Base-by-base conservation (phyloP, 106 monocot species). In the Cymbidium sinense region DNA sequence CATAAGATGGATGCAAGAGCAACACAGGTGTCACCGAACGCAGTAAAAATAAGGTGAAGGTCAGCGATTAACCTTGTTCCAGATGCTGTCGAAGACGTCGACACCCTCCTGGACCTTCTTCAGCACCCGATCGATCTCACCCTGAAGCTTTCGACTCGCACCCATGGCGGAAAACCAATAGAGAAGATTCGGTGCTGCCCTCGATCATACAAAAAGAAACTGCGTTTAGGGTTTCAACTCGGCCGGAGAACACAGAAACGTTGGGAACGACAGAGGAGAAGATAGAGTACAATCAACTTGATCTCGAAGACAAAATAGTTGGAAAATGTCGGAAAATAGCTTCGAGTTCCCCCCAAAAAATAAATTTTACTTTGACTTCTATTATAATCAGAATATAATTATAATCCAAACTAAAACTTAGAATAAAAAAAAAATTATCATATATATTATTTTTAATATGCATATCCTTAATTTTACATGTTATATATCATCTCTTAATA, bases 41-140 rank as follows among this genome's bases (percentile, higher is more conserved):
- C 25, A 7, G 73, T 12, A 3, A 27, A 15, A 41, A n/a, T 18
- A 41, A 73, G 3, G 27, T 43, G 0, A 73, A 23, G 0, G 23
- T n/a, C 1, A 3, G 47, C 9, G 29, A 67, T 70, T 4, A 25
- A 92, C 92, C 92, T 95, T 95, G 87, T 95, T 95, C 95, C 95
- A 95, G 62, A 95, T 95, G 90, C 95, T 88, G 76, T 95, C 92
- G 85, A 95, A 95, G 84, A 95, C 84, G 20, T 95, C 95, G 75
- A 95, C 95, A 52, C 95, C 95, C 62, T 95, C 95, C 83, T 92
- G 92, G 34, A 95, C 95, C 80, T 95, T 95, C 86, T 95, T 95
- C 50, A 95, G 82, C 13, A 95, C 95, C 11, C 95, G 86, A 82
- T 92, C 95, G 75, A 95, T 95, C 95, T 95, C 95, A 19, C 95